Percentiles rank a stretch among this genome's conserved stretches.
Conservation (phyloP, 1,139 yeast genomes). For the Candida sojae region DNA sequence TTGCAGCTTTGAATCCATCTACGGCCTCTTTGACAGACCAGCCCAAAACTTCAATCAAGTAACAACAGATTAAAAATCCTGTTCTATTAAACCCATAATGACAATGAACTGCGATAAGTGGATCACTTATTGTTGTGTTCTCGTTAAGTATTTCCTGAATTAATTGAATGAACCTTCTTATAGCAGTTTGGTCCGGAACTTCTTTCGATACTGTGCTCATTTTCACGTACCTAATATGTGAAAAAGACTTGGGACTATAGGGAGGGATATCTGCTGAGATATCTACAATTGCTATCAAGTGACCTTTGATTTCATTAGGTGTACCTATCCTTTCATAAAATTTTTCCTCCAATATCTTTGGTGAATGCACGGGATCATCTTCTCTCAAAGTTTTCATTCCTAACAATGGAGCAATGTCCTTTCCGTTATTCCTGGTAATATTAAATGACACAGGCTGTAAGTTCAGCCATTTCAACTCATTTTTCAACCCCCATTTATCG, state of each 20-base stretch:
- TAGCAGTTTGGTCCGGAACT: conserved; percentile 67
- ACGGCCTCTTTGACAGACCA: conserved; percentile 68
- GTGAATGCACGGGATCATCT: conserved; percentile 63
- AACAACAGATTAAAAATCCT: conserved; percentile 73
- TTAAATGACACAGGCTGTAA: conserved; percentile 52
- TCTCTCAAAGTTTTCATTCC: conserved; percentile 80
- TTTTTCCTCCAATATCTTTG: conserved; percentile 47
- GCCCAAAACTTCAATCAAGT: conserved; percentile 59
- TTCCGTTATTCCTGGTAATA: conserved; percentile 33
- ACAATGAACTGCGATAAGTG: conserved; percentile 69
- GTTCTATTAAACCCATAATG: conserved; percentile 84
- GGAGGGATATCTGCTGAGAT: conserved; percentile 80
- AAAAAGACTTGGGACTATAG: conserved; percentile 62
- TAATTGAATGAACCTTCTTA: conserved; percentile 55
- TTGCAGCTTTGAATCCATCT: conserved; percentile 56
- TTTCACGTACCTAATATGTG: conserved; percentile 59
- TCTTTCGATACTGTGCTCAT: conserved; percentile 80
- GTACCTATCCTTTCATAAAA: conserved; percentile 36
- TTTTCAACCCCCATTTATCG: conserved; percentile 79
- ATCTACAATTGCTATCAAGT: conserved; percentile 61
- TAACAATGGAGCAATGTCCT: conserved; percentile 50
- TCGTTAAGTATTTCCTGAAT: conserved; percentile 49
- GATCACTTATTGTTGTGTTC: conserved; percentile 20
- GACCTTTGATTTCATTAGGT: conserved; percentile 23
- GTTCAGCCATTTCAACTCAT: conserved; percentile 70